A percentile compares a stretch with the other conserved stretches of the same genome.
Conservation (phyloP, 2,329 filamentous ascomycete genomes). For the Cladophialophora psammophila region DNA sequence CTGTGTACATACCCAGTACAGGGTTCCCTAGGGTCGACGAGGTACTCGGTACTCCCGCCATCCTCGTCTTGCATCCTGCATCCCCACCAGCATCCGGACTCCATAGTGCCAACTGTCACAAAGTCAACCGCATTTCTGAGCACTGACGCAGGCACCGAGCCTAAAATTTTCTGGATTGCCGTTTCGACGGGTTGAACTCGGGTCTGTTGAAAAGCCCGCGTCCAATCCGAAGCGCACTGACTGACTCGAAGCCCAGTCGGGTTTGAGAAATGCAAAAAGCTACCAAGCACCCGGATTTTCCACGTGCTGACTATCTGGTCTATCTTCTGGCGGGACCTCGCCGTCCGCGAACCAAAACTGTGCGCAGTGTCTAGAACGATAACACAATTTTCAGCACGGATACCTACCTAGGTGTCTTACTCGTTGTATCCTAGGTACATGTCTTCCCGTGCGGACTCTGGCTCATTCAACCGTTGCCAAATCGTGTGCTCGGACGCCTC, state of each 20-base stretch:
- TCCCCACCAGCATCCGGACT: slow-evolving; percentile 14
- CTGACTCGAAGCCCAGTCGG: slow-evolving; percentile 4
- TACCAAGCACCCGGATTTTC: slow-evolving; percentile 1
- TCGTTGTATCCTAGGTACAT: not conserved
- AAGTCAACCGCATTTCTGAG: slow-evolving; percentile 19
- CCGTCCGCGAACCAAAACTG: not conserved
- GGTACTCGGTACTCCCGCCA: too few species aligned
- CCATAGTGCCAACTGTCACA: not conserved
- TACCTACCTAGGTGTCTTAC: not conserved
- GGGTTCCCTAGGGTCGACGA: too few species aligned
- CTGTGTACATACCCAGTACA: not conserved
- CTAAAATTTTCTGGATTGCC: not conserved
- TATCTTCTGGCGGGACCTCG: not conserved
- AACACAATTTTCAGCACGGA: slow-evolving; percentile 12
- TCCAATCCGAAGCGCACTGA: not conserved
- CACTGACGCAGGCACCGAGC: slow-evolving; percentile 16
- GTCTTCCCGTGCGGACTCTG: not conserved
- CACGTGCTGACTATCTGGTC: not conserved
- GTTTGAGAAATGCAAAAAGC: slow-evolving; percentile 7
- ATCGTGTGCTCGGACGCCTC: slow-evolving; percentile 1
- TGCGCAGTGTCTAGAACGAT: slow-evolving; percentile 14
- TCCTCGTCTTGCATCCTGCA: not conserved
- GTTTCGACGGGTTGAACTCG: slow-evolving; percentile 1
- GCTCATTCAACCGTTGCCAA: slow-evolving; percentile 4
- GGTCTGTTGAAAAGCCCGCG: not conserved